Conservation (phyloP, 2,329 filamentous ascomycete genomes). For the Monosporascus sp. region DNA sequence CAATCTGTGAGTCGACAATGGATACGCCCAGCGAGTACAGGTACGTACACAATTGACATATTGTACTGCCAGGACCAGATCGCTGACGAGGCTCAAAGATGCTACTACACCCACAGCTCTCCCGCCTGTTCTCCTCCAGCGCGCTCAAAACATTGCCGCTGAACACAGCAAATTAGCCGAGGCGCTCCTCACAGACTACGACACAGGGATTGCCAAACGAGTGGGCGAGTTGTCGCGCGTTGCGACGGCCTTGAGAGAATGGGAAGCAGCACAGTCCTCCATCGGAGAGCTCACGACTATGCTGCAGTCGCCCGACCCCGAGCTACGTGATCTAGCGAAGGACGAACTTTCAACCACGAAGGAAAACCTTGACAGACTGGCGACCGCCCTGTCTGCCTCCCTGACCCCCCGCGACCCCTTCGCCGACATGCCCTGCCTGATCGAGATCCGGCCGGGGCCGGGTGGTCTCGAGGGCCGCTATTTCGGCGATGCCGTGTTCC, state of each 20-base stretch:
- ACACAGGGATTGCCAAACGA: slow-evolving; percentile 52
- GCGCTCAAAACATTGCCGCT: slow-evolving; percentile 51
- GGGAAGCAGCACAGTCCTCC: slow-evolving; percentile 49
- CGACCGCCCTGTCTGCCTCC: slow-evolving; percentile 64
- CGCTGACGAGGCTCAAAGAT: slow-evolving; percentile 10
- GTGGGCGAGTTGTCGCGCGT: slow-evolving; percentile 57
- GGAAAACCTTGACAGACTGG: slow-evolving; percentile 56
- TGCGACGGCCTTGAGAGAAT: slow-evolving; percentile 51
- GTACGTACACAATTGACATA: slow-evolving; percentile 20
- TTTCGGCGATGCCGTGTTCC: slow-evolving; percentile 80
- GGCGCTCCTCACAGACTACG: slow-evolving; percentile 49
- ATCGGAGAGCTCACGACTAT: slow-evolving; percentile 49
- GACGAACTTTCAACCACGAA: slow-evolving; percentile 73
- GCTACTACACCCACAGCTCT: slow-evolving; percentile 28
- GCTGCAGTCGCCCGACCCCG: slow-evolving; percentile 50
- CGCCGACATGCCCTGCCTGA: slow-evolving; percentile 78
- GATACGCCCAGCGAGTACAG: slow-evolving; percentile 39
- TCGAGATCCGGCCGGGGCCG: slow-evolving; percentile 88
- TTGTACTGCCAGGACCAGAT: too few relatives aligned
- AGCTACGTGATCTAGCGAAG: slow-evolving; percentile 71
- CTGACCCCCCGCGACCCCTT: slow-evolving; percentile 88
- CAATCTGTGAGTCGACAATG: slow-evolving; percentile 25
- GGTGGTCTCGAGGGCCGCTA: slow-evolving; percentile 88
- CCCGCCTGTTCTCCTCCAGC: slow-evolving; percentile 51
- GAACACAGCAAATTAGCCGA: slow-evolving; percentile 53